These are phyloP conservation scores for Sarocladium oryzae DNA, from an alignment of 2,329 filamentous ascomycete species.

Conservation along the genomic window DNA sequence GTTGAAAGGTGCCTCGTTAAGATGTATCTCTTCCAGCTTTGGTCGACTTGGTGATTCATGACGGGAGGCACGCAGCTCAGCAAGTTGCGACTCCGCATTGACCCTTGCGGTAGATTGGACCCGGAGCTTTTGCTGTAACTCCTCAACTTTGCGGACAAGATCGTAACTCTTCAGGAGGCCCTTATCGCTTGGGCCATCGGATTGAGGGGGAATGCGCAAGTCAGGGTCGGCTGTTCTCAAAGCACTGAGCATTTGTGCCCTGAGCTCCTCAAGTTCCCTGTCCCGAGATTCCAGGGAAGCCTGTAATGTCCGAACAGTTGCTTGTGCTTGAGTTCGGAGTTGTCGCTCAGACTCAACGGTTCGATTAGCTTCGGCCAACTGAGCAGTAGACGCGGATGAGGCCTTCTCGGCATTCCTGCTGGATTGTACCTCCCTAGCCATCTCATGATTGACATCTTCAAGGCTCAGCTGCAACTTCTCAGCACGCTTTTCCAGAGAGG, in stretches of 20 bases:
- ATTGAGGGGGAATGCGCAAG: conserved; percentile 54
- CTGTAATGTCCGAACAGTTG: conserved; percentile 77
- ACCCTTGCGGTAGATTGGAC: conserved; percentile 74
- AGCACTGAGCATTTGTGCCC: conserved; percentile 72
- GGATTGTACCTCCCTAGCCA: conserved; percentile 82
- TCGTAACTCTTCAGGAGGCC: conserved; percentile 71
- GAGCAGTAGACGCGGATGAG: conserved; percentile 70
- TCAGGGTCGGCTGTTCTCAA: conserved; percentile 83
- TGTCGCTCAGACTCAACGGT: conserved; percentile 88
- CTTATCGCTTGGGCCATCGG: conserved; percentile 54
- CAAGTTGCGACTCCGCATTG: conserved; percentile 76
- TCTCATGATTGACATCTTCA: conserved; percentile 89
- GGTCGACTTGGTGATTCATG: conserved; percentile 64
- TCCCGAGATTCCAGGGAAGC: conserved; percentile 71
- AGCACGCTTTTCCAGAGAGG: conserved; percentile 84
- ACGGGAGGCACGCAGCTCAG: conserved; percentile 68
- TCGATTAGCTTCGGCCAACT: conserved; percentile 83
- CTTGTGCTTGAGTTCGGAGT: conserved; percentile 75
- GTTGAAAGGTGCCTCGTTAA: conserved; percentile 68
- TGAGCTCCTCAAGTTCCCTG: conserved; percentile 73
- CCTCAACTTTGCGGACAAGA: conserved; percentile 78
- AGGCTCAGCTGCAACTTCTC: conserved; percentile 84
- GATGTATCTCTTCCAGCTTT: conserved; percentile 79
- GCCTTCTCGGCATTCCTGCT: conserved; percentile 87
- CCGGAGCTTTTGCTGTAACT: conserved; percentile 80